Evolutionary conservation across 495 filamentous ascomycete species (phyloP).

Genomic region (Hypoxylon perforatum): DNA sequence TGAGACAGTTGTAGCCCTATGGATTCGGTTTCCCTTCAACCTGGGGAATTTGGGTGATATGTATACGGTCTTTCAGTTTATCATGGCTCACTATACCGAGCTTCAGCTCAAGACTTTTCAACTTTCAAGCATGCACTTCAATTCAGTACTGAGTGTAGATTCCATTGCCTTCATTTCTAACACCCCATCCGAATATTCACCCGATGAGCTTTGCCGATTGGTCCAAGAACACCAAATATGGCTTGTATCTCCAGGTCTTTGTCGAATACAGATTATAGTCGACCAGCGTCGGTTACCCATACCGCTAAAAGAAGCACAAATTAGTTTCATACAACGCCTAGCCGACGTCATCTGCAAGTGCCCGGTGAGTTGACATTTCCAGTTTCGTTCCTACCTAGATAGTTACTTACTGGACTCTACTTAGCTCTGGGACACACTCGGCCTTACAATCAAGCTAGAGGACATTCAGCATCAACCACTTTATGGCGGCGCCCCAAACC

Average conservation of each 20-base stretch:
- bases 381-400: not conserved
- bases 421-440: constrained; percentile 41
- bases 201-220: constrained; percentile 28
- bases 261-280: constrained; percentile 42
- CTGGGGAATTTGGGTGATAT: not conserved
- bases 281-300: constrained; percentile 15
- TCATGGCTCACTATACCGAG: constrained; percentile 30
- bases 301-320: constrained; percentile 3
- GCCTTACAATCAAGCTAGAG: constrained; percentile 34
- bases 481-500: constrained; percentile 39
- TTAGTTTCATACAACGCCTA: constrained; percentile 38
- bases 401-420: constrained; percentile 16
- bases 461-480: constrained; percentile 35
- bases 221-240: constrained; percentile 42
- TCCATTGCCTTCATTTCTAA: constrained; percentile 39
- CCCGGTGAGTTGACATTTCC: constrained; percentile 25
- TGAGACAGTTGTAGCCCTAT: not conserved
- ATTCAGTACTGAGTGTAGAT: constrained; percentile 34
- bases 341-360: constrained; percentile 37
- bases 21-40: not conserved
- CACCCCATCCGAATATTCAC: constrained; percentile 7
- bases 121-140: constrained; percentile 15
- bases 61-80: not conserved
- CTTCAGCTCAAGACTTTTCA: constrained; percentile 39
- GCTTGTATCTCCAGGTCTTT: constrained; percentile 42